These are phyloP conservation scores for Camellia sinensis DNA, from an alignment of 148 eudicot species.

Conservation along the genomic window DNA sequence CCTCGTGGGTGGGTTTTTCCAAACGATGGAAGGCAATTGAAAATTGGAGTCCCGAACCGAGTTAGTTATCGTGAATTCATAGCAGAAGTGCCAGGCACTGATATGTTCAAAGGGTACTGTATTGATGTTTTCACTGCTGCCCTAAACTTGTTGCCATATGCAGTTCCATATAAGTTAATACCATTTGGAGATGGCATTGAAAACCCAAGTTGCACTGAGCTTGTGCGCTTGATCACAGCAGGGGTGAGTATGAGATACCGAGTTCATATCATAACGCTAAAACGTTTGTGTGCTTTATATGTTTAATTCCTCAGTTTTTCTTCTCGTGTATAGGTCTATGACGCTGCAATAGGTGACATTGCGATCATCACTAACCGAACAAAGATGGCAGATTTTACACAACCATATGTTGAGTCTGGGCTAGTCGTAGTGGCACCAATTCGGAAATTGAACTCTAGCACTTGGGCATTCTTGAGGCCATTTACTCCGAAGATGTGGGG, in stretches of 20 bases:
- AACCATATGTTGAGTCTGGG: slow-evolving; percentile 66
- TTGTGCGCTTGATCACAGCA: slow-evolving; percentile 36
- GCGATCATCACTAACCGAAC: slow-evolving; percentile 57
- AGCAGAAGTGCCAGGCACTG: slow-evolving; percentile 31
- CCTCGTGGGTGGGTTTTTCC: slow-evolving; percentile 89
- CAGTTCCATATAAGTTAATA: slow-evolving; percentile 54
- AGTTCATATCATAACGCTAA: background rate
- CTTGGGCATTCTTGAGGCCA: slow-evolving; percentile 66
- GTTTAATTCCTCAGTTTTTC: background rate
- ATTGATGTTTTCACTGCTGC: slow-evolving; percentile 71
- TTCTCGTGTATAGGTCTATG: slow-evolving; percentile 42
- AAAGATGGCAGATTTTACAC: slow-evolving; percentile 58
- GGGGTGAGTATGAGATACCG: slow-evolving; percentile 44
- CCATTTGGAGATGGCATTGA: slow-evolving; percentile 53
- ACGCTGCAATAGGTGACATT: slow-evolving; percentile 73
- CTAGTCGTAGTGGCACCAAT: slow-evolving; percentile 62
- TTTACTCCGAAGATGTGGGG: slow-evolving; percentile 57
- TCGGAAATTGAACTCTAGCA: slow-evolving; percentile 33
- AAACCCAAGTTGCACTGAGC: slow-evolving; percentile 55
- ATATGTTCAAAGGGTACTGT: slow-evolving; percentile 52
- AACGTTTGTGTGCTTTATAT: background rate
- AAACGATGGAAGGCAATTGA: slow-evolving; percentile 44
- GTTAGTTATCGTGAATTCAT: slow-evolving; percentile 53
- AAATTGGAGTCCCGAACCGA: slow-evolving; percentile 66
- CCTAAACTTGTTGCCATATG: slow-evolving; percentile 60